Evolutionary conservation across 2,329 filamentous ascomycete genomes (phyloP).

Genomic region (Helotiales sp.): DNA sequence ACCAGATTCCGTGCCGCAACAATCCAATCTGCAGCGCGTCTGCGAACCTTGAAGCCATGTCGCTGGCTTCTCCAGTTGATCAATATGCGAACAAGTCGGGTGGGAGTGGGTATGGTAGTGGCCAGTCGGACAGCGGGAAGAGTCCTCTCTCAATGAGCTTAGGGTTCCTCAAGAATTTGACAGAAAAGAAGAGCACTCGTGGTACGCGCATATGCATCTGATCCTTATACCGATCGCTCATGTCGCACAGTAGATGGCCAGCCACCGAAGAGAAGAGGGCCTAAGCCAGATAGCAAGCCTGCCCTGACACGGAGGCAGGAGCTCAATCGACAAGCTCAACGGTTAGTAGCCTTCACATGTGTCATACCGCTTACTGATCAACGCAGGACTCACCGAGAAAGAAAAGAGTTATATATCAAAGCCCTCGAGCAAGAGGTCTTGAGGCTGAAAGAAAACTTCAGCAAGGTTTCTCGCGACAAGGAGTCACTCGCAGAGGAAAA

Average conservation of each 20-base stretch:
- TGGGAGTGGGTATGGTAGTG: constrained; percentile 33
- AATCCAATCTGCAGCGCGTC: constrained; percentile 7
- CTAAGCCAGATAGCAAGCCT: constrained; percentile 95
- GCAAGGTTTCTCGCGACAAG: constrained; percentile 72
- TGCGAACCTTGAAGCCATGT: constrained; percentile 24
- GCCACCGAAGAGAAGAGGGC: constrained; percentile 83
- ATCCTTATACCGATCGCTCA: constrained; percentile 2
- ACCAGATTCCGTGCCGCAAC: constrained; percentile 11
- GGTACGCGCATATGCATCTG: constrained; percentile 47
- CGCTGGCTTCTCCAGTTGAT: constrained; percentile 29
- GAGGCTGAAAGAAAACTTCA: constrained; percentile 82
- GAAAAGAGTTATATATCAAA: constrained; percentile 96
- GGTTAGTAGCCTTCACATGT: constrained; percentile 52
- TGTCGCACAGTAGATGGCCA: constrained; percentile 65
- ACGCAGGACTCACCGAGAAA: constrained; percentile 86
- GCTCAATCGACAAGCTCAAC: constrained; percentile 91
- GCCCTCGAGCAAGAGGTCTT: constrained; percentile 89
- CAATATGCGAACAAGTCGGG: constrained; percentile 30
- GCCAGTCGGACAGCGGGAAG: constrained; percentile 34
- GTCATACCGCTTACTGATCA: constrained; percentile 9
- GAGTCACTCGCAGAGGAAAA: constrained; percentile 79
- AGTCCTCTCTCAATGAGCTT: constrained; percentile 47
- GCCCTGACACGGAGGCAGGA: constrained; percentile 90
- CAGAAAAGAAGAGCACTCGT: constrained; percentile 76
- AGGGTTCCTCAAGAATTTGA: constrained; percentile 65